A percentile compares a stretch with the other conserved stretches of the same genome.
phyloP scores from a whole-genome alignment of 192 early-diverging fungal species.

The Entophlyctis helioformis region DNA sequence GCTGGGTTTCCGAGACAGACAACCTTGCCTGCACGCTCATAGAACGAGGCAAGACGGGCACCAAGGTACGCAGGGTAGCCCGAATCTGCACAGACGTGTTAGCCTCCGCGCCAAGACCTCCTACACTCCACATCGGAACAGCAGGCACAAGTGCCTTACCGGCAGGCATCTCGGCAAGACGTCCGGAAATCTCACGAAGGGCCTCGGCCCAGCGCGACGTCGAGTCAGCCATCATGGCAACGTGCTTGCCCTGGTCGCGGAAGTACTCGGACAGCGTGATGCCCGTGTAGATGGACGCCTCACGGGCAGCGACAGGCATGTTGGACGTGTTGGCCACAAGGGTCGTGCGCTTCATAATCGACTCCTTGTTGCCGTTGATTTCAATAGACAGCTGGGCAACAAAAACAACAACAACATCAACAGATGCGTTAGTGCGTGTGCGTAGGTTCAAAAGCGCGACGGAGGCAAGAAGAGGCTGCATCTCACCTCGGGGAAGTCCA shows the following conservation, averaged over 20 bases:
- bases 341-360: slow-evolving; percentile 99
- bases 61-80: slow-evolving; percentile 99
- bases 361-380: slow-evolving; percentile 88
- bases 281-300: slow-evolving; percentile 99
- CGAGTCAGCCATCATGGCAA: slow-evolving; percentile 99
- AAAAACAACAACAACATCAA: neutral
- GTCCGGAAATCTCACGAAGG: slow-evolving; percentile 98
- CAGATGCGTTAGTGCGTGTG: neutral
- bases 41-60: slow-evolving; percentile 98
- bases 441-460: no score
- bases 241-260: slow-evolving; percentile 99
- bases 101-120: no score
- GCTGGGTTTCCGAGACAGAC: slow-evolving; percentile 91
- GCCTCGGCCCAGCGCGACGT: slow-evolving; percentile 99
- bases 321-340: slow-evolving; percentile 99
- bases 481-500: slow-evolving; percentile 86
- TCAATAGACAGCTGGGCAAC: slow-evolving; percentile 68
- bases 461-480: no score
- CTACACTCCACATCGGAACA: no score
- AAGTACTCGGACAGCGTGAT: slow-evolving; percentile 99
- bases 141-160: slow-evolving; percentile 21
- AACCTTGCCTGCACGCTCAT: slow-evolving; percentile 97
- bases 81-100: slow-evolving; percentile 42
- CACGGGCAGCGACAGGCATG: slow-evolving; percentile 99
- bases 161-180: slow-evolving; percentile 99